Base-by-base conservation (phyloP, 148 eudicot genomes). In the Selenicereus undatus region DNA sequence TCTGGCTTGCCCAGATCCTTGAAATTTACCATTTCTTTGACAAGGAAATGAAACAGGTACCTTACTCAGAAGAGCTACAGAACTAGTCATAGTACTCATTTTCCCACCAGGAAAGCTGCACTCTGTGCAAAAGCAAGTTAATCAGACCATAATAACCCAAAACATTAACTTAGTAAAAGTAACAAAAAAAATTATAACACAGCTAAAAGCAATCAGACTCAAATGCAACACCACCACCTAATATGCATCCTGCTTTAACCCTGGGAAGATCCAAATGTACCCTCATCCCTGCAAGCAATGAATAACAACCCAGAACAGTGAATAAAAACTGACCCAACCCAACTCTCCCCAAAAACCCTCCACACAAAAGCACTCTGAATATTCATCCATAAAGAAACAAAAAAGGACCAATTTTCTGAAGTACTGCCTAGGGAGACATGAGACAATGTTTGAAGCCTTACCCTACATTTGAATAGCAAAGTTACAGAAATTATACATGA, bases 11-110 rank as follows among this genome's bases (percentile, higher is more conserved):
- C 86, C 86, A 39, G 93, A 88, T 74, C 89, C 79, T 72, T 87
- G 91, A 72, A 81, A 74, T 78, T 87, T 84, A 12, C 86, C 86
- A 83, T 85, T 86, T 81, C 85, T 87, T 84, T 81, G 86, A 68
- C 81, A 78, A 45, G 89, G 80, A 82, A 85, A 87, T 77, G 90
- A 79, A 70, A 91, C 89, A 35, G 91, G 86, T 78, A 91, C 88
- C 75, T 85, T 88, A n/a, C 89, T 90, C 16, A 66, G 8, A 5
- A 11, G 35, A 66, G 71, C 32, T 36, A 66, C 8, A 66, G 71
- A 66, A 66, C 35, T 66, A 27, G 71, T 66, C 11, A 66, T 66
- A n/a, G 71, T 9, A 27, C 17, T 27, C 71, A 66, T 66, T 66
- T 56, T 56, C 16, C 22, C 62, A 56, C 62, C n/a, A 56, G 62